phyloP scores from a whole-genome alignment of 208 protist genomes.

The Trypanosoma congolense region DNA sequence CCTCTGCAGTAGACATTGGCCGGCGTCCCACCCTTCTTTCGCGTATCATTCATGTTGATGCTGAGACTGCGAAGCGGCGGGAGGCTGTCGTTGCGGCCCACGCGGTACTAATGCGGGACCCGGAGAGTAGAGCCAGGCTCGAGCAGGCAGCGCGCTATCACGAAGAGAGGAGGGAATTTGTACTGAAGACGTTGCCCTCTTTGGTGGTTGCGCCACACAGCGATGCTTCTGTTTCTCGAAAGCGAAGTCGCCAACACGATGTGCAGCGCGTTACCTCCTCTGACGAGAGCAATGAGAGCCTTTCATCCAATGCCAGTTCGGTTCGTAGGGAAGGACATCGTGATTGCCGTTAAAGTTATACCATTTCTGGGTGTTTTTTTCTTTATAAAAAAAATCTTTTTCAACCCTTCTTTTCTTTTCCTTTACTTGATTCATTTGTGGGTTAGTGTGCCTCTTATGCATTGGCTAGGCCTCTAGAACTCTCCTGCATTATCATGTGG shows the following conservation, averaged over 20 bases:
- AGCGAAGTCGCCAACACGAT: not conserved
- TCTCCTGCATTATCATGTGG: not conserved
- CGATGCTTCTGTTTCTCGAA: constrained; percentile 21
- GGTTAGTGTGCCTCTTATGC: too few species aligned
- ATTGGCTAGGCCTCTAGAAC: too few species aligned
- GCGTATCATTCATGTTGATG: constrained; percentile 76
- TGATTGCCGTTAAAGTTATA: not conserved
- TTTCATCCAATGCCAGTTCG: constrained; percentile 21
- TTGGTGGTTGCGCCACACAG: constrained; percentile 12
- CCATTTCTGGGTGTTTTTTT: not conserved
- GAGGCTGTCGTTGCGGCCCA: constrained; percentile 45
- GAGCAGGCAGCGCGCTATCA: constrained; percentile 28
- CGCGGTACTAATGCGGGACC: constrained; percentile 23
- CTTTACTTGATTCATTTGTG: not conserved
- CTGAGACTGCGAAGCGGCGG: constrained; percentile 43
- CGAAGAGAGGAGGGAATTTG: constrained; percentile 32
- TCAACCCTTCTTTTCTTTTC: not conserved
- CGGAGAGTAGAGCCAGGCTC: constrained; percentile 27
- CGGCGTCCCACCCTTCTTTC: constrained; percentile 76
- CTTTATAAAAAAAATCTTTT: too few species aligned
- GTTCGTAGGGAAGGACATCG: not conserved
- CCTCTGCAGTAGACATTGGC: constrained; percentile 36
- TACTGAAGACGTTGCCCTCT: constrained; percentile 25
- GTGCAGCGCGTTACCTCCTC: not conserved
- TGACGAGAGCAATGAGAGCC: not conserved